Conservation (phyloP, 805 yeast species). For the Starmerella gropengiesseri region DNA sequence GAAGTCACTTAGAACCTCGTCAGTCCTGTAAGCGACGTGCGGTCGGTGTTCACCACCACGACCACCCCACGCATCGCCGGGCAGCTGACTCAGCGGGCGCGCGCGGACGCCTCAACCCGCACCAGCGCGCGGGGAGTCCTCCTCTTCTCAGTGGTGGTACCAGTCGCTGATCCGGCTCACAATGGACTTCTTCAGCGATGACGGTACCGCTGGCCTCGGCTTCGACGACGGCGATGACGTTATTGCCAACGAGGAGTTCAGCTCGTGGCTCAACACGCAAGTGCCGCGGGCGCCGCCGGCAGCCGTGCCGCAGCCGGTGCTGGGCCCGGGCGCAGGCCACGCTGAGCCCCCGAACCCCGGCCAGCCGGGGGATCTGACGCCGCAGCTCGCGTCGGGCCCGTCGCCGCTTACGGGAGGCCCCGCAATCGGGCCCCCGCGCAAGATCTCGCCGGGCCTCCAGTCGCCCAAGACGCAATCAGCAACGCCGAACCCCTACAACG, state of each 20-base stretch:
- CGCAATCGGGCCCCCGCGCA: neutral
- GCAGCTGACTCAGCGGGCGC: conserved; percentile 3
- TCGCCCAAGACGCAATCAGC: conserved; percentile 3
- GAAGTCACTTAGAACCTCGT: no score
- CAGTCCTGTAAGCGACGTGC: no score
- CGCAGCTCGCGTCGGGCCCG: neutral
- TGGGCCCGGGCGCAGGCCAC: no score
- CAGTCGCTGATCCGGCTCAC: neutral
- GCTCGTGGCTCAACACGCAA: conserved; percentile 15
- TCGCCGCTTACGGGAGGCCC: neutral
- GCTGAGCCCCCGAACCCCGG: no score
- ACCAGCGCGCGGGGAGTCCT: no score
- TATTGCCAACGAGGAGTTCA: conserved; percentile 17
- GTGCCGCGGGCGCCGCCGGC: conserved; percentile 2
- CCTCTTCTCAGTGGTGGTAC: no score
- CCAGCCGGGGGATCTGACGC: neutral
- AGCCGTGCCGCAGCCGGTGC: conserved; percentile 3
- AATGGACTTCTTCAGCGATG: conserved; percentile 21
- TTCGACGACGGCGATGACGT: conserved; percentile 18
- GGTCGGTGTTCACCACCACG: no score
- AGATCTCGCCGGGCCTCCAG: conserved; percentile 4
- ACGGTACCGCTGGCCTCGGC: conserved; percentile 14
- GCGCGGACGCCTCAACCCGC: no score
- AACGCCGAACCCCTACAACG: conserved; percentile 5
- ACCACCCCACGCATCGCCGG: no score